Evolutionary conservation across 371 early-diverging fungal genomes (phyloP).

Genomic region (Furculomyces boomerangus): DNA sequence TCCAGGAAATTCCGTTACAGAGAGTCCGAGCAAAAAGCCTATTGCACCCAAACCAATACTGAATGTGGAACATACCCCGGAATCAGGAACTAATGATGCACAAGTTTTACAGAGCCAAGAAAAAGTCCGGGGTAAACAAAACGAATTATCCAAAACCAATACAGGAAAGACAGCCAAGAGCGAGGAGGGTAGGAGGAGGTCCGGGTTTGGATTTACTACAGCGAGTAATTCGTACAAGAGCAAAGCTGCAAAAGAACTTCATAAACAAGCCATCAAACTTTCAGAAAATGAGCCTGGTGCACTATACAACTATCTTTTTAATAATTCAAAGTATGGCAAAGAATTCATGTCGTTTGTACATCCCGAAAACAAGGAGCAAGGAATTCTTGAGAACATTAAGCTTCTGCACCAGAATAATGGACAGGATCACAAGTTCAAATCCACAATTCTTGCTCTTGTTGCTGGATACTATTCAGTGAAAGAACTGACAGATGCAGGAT

Average conservation of each 20-base stretch:
- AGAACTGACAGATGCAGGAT: neutral
- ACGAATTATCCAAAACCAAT: too few relatives aligned
- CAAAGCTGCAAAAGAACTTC: neutral
- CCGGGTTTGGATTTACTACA: too few relatives aligned
- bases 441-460: neutral
- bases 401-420: neutral
- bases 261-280: neutral
- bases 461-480: neutral
- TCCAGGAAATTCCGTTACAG: neutral
- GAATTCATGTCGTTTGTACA: neutral
- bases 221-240: neutral
- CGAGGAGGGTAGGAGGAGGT: too few relatives aligned
- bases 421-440: neutral
- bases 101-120: too few relatives aligned
- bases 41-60: too few relatives aligned
- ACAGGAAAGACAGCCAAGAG: too few relatives aligned
- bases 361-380: neutral
- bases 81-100: too few relatives aligned
- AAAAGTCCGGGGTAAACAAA: too few relatives aligned
- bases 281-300: neutral
- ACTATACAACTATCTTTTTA: neutral
- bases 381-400: neutral
- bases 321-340: neutral
- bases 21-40: neutral
- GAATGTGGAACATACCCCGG: too few relatives aligned